These are phyloP conservation scores for Fusarium redolens DNA, from an alignment of 2,329 filamentous ascomycete species.

Conservation along the genomic window DNA sequence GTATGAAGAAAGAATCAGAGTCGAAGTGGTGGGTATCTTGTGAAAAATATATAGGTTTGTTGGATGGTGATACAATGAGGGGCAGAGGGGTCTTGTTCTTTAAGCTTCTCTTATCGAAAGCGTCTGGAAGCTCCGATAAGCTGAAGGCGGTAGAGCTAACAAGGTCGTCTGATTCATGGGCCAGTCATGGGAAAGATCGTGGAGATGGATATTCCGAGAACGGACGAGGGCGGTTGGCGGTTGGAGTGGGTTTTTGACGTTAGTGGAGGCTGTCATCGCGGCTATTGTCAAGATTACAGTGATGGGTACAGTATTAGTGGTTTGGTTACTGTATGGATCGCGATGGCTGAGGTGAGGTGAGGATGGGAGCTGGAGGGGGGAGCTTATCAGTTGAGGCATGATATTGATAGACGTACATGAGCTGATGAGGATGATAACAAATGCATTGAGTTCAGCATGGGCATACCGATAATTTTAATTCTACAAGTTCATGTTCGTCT, in stretches of 20 bases:
- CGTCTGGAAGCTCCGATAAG: conserved; percentile 34
- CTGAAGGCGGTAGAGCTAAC: background rate
- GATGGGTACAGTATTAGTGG: conserved; percentile 14
- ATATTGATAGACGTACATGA: background rate
- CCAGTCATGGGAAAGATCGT: conserved; percentile 17
- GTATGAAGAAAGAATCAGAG: background rate
- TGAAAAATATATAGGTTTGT: conserved; percentile 1
- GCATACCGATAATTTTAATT: no score
- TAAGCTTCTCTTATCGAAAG: conserved; percentile 24
- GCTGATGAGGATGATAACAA: background rate
- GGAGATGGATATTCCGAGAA: conserved; percentile 29
- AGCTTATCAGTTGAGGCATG: conserved; percentile 36
- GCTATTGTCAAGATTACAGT: conserved; percentile 24
- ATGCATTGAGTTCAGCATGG: background rate
- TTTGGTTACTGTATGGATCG: conserved; percentile 19
- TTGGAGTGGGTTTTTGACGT: background rate
- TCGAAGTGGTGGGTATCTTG: conserved; percentile 3
- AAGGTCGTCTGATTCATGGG: conserved; percentile 20
- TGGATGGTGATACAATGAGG: conserved; percentile 10
- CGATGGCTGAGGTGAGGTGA: conserved; percentile 1
- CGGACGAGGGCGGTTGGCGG: conserved; percentile 30
- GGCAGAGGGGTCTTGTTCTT: conserved; percentile 2
- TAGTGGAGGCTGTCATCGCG: conserved; percentile 28
- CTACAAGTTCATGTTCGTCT: rapidly evolving
- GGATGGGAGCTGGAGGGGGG: background rate